Evolutionary conservation across 2,329 filamentous ascomycete species (phyloP).

Genomic region (Curvularia hawaiiensis): DNA sequence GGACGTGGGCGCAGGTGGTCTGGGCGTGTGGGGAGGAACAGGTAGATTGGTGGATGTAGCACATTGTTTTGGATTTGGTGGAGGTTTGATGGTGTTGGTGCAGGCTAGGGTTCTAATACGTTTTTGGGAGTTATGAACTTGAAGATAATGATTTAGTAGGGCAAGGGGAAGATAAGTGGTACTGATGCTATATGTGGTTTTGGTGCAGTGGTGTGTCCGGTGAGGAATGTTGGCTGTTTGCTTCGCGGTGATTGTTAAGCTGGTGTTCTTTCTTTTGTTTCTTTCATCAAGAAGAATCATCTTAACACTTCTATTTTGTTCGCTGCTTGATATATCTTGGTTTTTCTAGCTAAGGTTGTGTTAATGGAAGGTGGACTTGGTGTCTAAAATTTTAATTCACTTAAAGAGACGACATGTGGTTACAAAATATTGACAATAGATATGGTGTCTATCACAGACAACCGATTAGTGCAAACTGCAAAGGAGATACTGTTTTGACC

Average conservation of each 20-base stretch:
- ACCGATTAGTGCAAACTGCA: background rate
- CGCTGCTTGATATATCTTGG: background rate
- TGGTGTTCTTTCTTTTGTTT: background rate
- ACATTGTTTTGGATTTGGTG: constrained; percentile 21
- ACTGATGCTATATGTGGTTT: background rate
- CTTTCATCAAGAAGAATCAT: background rate
- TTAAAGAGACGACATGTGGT: background rate
- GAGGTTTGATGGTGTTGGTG: background rate
- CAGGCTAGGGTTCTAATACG: too few relatives aligned
- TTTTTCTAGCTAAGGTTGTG: background rate
- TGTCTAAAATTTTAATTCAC: background rate
- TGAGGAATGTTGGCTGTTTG: background rate
- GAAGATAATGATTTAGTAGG: too few relatives aligned
- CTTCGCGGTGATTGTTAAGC: background rate
- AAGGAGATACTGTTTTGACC: too few relatives aligned
- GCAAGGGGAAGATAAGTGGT: too few relatives aligned
- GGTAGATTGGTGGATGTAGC: constrained; percentile 30
- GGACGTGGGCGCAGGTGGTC: constrained; percentile 18
- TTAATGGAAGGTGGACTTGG: background rate
- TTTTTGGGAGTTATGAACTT: too few relatives aligned
- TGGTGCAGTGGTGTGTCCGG: background rate
- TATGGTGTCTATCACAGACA: background rate
- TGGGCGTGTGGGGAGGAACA: constrained; percentile 13
- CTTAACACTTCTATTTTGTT: background rate
- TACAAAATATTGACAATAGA: too few relatives aligned